Percentiles rank a stretch among this genome's conserved stretches.
phyloP scores from a whole-genome alignment of 768 basidiomycete species.

The Exsudoporus frostii region DNA sequence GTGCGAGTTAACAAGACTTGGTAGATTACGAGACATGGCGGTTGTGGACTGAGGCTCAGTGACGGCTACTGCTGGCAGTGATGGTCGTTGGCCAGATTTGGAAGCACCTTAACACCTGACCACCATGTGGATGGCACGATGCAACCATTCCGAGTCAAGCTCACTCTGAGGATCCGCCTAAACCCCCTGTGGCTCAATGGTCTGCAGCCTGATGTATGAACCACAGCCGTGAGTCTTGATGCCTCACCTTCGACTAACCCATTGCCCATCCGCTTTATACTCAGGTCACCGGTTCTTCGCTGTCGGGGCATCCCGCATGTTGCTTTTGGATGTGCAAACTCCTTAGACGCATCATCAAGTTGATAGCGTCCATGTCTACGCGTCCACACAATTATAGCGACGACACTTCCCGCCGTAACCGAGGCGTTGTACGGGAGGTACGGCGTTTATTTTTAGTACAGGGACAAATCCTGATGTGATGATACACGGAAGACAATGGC shows the following conservation, averaged over 20 bases:
- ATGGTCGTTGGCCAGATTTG: neutral
- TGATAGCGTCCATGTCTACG: conserved; percentile 6
- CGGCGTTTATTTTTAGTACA: neutral
- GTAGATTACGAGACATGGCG: too few relatives aligned
- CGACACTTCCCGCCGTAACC: neutral
- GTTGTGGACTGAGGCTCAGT: too few relatives aligned
- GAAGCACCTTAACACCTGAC: neutral
- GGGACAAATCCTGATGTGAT: neutral
- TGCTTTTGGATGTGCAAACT: conserved; percentile 15
- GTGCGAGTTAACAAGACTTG: neutral
- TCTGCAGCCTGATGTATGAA: conserved; percentile 8
- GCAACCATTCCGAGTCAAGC: neutral
- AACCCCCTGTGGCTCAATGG: neutral
- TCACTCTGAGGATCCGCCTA: neutral
- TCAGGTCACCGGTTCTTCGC: neutral
- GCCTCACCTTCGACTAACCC: conserved; percentile 4
- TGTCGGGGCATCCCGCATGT: conserved; percentile 6
- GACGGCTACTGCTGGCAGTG: too few relatives aligned
- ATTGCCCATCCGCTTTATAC: conserved; percentile 9
- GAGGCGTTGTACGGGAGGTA: conserved; percentile 8
- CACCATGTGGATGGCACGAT: neutral
- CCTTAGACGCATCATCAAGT: conserved; percentile 5
- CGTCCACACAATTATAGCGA: neutral
- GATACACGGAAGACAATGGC: neutral
- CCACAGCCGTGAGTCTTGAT: neutral